Evolutionary conservation across 305 asterid species (phyloP).

Genomic region (Solanum hybrid): DNA sequence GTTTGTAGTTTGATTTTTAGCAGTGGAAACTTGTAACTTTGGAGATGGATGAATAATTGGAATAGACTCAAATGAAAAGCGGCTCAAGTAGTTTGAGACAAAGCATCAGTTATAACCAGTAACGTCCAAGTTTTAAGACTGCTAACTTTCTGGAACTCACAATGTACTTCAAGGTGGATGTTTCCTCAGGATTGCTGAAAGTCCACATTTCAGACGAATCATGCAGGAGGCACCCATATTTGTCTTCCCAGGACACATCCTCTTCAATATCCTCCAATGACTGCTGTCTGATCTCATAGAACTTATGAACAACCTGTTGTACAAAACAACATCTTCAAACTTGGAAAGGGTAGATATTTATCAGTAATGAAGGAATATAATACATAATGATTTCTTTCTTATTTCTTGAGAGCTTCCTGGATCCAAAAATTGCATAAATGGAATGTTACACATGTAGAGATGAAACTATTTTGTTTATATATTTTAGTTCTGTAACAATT

Average conservation of each 20-base stretch:
- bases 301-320: constrained; percentile 67
- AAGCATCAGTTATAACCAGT: not conserved
- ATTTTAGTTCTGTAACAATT: not conserved
- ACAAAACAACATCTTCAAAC: not conserved
- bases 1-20: not conserved
- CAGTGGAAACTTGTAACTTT: not conserved
- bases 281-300: constrained; percentile 62
- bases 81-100: not conserved
- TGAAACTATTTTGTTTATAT: not conserved
- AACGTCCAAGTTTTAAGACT: not conserved
- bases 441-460: not conserved
- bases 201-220: constrained; percentile 81
- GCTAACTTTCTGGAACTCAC: constrained; percentile 38
- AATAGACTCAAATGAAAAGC: not conserved
- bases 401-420: not conserved
- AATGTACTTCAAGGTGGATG: constrained; percentile 65
- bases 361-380: not conserved
- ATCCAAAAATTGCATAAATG: not conserved
- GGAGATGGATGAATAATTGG: not conserved
- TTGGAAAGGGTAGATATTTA: not conserved
- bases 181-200: constrained; percentile 51
- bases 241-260: constrained; percentile 65
- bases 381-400: not conserved
- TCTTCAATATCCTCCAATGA: constrained; percentile 27
- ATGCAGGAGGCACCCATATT: constrained; percentile 57